Evolutionary conservation across 2,329 filamentous ascomycete species (phyloP), one percentile per base, ranked within the genome.

Genomic region (Colletotrichum endophyticum): DNA sequence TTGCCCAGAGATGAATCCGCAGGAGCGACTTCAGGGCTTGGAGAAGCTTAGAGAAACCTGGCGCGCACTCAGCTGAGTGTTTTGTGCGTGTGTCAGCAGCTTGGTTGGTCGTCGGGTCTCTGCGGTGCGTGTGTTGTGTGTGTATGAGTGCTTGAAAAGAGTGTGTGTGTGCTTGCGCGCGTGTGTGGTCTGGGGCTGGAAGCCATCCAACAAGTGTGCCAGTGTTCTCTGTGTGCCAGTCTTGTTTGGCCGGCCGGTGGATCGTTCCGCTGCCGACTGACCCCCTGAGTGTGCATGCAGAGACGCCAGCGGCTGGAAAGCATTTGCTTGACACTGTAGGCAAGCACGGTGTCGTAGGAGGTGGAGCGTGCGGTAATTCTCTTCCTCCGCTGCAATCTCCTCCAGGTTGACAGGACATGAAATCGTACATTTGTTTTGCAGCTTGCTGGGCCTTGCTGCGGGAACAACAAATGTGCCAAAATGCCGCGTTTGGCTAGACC

Each of bases 291-390:
- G 62, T 75, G 73, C 32, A 19, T 39, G 13, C 57, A 75, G 70
- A 53, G n/a, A 12, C 49, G 8, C 56, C 19, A 53, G n/a, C 12
- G 27, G 22, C 16, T 28, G 19, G 22, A 27, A 56, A 36, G 56
- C 63, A 53, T 22, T 30, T 76, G 63, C 30, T 36, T 32, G 32
- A 53, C 63, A 76, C 64, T 64, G 73, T 73, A 9, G 34, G 25
- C 22, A 36, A 28, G 34, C 70, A 73, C 73, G 57, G 73, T 76
- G 64, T 34, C 63, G 30, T n/a, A 15, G 39, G 16, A n/a, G 49
- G 64, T 76, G 73, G 73, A 66, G 70, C 59, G 57, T 73, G 73
- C 70, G 73, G 70, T 76, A 76, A 73, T 76, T 76, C 70, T 76
- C 63, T 63, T 57, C 36, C 49, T 67, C 61, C 62, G 49, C 70